Evolutionary conservation across 2,329 filamentous ascomycete species (phyloP).

Genomic region (Cladosporium austrohemisphaericum): DNA sequence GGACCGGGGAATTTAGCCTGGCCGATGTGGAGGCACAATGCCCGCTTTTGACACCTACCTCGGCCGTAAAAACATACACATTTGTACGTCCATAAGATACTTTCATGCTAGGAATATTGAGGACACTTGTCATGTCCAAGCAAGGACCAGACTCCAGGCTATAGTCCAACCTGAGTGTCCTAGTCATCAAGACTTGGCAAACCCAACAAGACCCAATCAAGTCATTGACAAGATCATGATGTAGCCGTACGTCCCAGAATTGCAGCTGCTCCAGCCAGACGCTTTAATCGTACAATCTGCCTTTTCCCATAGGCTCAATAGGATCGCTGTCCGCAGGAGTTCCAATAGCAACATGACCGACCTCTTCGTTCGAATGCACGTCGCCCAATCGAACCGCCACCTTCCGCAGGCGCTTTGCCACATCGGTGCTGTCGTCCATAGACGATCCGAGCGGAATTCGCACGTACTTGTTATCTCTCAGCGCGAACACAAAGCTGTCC

Average conservation of each 20-base stretch:
- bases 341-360: background rate
- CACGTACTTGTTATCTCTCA: constrained; percentile 18
- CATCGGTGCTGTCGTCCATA: constrained; percentile 18
- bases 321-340: background rate
- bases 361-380: background rate
- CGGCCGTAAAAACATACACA: no score
- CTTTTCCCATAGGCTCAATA: background rate
- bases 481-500: constrained; percentile 18
- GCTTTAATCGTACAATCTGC: no score
- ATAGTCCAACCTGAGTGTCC: no score
- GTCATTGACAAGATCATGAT: no score
- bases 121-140: no score
- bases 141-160: no score
- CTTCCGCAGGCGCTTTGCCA: constrained; percentile 1
- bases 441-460: constrained; percentile 11
- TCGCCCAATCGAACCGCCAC: background rate
- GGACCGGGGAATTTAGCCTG: background rate
- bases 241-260: no score
- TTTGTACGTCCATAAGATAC: no score
- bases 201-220: no score
- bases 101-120: no score
- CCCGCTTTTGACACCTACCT: background rate
- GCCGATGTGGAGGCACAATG: constrained; percentile 8
- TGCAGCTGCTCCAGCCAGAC: no score
- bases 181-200: no score